These are phyloP conservation scores for Collybia mongolica DNA, from an alignment of 768 basidiomycete genomes.

Conservation along the genomic window DNA sequence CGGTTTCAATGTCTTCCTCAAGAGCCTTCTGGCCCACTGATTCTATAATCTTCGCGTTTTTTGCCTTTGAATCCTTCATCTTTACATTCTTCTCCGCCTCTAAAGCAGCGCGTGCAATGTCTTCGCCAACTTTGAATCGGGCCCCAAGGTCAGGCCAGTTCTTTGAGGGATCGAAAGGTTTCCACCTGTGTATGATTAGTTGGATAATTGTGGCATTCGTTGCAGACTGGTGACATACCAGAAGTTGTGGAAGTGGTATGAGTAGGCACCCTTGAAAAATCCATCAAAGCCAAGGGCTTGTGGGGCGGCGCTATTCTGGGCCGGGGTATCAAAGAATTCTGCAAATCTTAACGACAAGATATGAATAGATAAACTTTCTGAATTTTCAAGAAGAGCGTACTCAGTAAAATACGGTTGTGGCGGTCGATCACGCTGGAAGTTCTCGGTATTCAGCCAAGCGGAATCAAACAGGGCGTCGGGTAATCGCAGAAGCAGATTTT, in stretches of 20 bases:
- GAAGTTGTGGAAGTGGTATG: conserved; percentile 94
- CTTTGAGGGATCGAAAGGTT: conserved; percentile 82
- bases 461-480: conserved; percentile 94
- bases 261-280: conserved; percentile 92
- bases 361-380: not conserved
- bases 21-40: conserved; percentile 16
- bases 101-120: conserved; percentile 48
- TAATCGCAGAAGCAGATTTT: conserved; percentile 72
- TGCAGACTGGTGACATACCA: conserved; percentile 46
- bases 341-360: conserved; percentile 52
- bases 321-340: conserved; percentile 80
- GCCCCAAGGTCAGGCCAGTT: conserved; percentile 91
- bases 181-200: conserved; percentile 64
- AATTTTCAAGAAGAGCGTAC: conserved; percentile 35
- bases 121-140: conserved; percentile 75
- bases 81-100: conserved; percentile 25
- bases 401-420: conserved; percentile 90
- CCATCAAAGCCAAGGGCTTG: conserved; percentile 85
- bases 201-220: not conserved
- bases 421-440: conserved; percentile 85
- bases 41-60: not conserved
- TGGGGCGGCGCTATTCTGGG: conserved; percentile 69
- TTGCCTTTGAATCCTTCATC: not conserved
- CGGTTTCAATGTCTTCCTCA: conserved; percentile 18
- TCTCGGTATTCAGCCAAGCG: conserved; percentile 92